Evolutionary conservation across 148 eudicot species (phyloP).

Genomic region (Camellia sinensis): DNA sequence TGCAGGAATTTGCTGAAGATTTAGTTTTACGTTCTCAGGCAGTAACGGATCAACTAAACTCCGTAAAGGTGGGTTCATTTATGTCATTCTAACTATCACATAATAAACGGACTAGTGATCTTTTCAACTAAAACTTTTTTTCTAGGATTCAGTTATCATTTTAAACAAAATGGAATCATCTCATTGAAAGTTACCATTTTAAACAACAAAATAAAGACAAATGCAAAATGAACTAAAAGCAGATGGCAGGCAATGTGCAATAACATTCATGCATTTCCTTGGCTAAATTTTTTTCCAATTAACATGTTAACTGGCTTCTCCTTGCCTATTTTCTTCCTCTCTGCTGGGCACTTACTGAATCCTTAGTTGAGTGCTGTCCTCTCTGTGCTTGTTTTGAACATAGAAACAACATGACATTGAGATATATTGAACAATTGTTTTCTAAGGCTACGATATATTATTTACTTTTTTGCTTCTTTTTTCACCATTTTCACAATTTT

Average conservation of each 20-base stretch:
- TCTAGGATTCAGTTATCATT: neutral
- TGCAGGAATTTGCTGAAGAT: slow-evolving; percentile 86
- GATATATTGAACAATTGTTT: neutral
- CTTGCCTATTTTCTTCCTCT: neutral
- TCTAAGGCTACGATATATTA: neutral
- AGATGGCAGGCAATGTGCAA: neutral
- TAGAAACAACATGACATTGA: neutral
- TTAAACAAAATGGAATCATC: neutral
- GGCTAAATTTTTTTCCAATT: neutral
- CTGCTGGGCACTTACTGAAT: neutral
- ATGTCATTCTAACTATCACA: neutral
- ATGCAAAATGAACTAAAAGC: neutral
- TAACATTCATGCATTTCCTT: neutral
- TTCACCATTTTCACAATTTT: neutral
- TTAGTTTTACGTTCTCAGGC: slow-evolving; percentile 61
- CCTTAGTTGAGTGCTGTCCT: neutral
- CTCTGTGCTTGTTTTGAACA: neutral
- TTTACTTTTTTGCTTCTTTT: neutral
- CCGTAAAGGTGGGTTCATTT: slow-evolving; percentile 52
- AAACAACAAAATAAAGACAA: neutral
- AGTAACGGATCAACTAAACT: slow-evolving; percentile 44
- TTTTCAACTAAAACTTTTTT: neutral
- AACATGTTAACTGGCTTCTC: neutral
- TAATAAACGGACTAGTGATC: neutral
- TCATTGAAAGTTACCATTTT: neutral